Conservation (phyloP, 2,329 filamentous ascomycete species). For the Lasiodiplodia citricola region DNA sequence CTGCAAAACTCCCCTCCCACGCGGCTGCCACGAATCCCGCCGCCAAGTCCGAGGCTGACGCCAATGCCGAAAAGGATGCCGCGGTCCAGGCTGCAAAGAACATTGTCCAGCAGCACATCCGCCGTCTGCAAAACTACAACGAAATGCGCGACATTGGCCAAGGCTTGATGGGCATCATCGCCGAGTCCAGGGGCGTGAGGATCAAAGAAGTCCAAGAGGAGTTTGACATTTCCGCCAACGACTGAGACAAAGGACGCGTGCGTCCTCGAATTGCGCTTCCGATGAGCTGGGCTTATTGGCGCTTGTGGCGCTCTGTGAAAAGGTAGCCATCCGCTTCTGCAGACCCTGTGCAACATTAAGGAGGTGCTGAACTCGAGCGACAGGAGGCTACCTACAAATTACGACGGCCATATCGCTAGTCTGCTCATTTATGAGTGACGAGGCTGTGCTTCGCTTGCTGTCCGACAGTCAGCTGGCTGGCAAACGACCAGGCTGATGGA, state of each 20-base stretch:
- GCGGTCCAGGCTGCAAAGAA: slow-evolving; percentile 52
- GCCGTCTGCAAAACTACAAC: slow-evolving; percentile 70
- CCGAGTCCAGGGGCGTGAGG: slow-evolving; percentile 65
- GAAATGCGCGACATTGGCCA: slow-evolving; percentile 72
- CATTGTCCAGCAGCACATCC: slow-evolving; percentile 68
- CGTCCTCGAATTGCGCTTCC: neutral
- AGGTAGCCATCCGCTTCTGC: neutral
- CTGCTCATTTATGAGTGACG: neutral
- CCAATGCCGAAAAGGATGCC: slow-evolving; percentile 36
- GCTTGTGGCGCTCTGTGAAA: neutral
- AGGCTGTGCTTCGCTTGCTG: neutral
- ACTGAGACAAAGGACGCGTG: slow-evolving; percentile 40
- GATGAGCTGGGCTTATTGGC: neutral
- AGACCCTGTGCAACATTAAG: neutral
- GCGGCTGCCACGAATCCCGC: slow-evolving; percentile 32
- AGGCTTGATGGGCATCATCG: slow-evolving; percentile 70
- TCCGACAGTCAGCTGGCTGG: neutral
- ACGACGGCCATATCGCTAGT: neutral
- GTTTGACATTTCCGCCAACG: slow-evolving; percentile 51
- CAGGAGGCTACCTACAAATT: neutral
- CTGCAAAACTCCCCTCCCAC: slow-evolving; percentile 38
- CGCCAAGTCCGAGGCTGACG: neutral
- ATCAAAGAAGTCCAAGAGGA: slow-evolving; percentile 57
- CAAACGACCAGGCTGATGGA: neutral
- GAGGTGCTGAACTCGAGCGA: neutral